Evolutionary conservation across 495 filamentous ascomycete genomes (phyloP).

Genomic region (Talaromyces ruber): DNA sequence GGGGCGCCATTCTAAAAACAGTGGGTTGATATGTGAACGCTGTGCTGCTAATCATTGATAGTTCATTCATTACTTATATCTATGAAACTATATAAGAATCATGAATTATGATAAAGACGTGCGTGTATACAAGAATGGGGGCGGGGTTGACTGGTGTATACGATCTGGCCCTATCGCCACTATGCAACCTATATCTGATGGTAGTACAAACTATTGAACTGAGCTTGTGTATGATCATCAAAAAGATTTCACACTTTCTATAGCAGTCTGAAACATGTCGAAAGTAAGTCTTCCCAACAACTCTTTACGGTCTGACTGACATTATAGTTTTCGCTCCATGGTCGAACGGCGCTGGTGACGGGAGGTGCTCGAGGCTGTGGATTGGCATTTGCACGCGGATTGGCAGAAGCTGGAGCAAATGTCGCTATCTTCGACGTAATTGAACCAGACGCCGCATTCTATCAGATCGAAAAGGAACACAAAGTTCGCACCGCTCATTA

Average conservation of each 20-base stretch:
- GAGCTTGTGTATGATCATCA: not conserved
- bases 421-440: slow-evolving; percentile 57
- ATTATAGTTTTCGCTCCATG: slow-evolving; percentile 28
- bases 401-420: slow-evolving; percentile 81
- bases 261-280: slow-evolving; percentile 10
- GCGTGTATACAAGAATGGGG: not conserved
- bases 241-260: not conserved
- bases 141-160: not conserved
- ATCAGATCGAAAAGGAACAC: slow-evolving; percentile 20
- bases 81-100: not conserved
- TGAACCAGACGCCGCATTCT: slow-evolving; percentile 18
- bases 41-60: not conserved
- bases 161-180: not conserved
- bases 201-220: not conserved
- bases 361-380: slow-evolving; percentile 80
- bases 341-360: slow-evolving; percentile 71
- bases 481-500: slow-evolving; percentile 31
- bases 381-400: slow-evolving; percentile 62
- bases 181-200: not conserved
- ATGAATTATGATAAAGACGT: not conserved
- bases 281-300: slow-evolving; percentile 8
- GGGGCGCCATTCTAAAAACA: slow-evolving; percentile 6
- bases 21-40: not conserved
- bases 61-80: not conserved
- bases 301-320: slow-evolving; percentile 6